A percentile compares a stretch with the other conserved stretches of the same genome.
Evolutionary conservation across 2,329 filamentous ascomycete genomes (phyloP).

Genomic region (Emergomyces pasteurianus): DNA sequence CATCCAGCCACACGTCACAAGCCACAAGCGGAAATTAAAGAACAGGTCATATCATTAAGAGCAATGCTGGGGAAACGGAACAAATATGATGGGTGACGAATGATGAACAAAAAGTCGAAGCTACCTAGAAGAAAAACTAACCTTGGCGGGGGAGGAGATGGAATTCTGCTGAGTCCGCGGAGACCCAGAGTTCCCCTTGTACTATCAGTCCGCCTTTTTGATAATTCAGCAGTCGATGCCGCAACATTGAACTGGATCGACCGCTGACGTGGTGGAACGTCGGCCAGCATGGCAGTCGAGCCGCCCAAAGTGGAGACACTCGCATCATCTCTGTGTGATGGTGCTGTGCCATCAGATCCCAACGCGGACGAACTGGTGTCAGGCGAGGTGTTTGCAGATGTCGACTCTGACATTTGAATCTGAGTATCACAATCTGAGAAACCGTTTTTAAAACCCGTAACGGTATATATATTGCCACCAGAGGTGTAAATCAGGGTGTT

Average conservation of each 20-base stretch:
- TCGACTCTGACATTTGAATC: slow-evolving; percentile 8
- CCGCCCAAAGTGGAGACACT: neutral
- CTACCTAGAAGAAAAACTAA: slow-evolving; percentile 9
- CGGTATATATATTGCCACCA: neutral
- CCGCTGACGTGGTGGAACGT: slow-evolving; percentile 18
- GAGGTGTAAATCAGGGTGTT: neutral
- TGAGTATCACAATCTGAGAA: neutral
- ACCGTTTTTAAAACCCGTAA: neutral
- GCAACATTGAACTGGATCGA: slow-evolving; percentile 30
- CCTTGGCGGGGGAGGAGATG: slow-evolving; percentile 32
- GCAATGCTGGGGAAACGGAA: neutral
- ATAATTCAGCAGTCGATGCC: slow-evolving; percentile 17
- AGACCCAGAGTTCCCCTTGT: slow-evolving; percentile 14
- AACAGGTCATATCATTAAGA: neutral
- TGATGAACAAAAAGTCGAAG: neutral
- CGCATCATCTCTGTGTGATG: neutral
- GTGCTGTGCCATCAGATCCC: slow-evolving; percentile 6
- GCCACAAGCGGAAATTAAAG: neutral
- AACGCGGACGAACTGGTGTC: slow-evolving; percentile 10
- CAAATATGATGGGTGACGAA: neutral
- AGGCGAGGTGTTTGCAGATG: slow-evolving; percentile 9
- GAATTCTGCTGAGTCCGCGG: slow-evolving; percentile 14
- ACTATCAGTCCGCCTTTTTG: slow-evolving; percentile 16
- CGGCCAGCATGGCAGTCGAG: slow-evolving; percentile 7
- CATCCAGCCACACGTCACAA: neutral